A percentile compares a stretch with the other conserved stretches of the same genome.
Evolutionary conservation across 352 stramenopile species (phyloP).

Genomic region (Pythium aquatile): DNA sequence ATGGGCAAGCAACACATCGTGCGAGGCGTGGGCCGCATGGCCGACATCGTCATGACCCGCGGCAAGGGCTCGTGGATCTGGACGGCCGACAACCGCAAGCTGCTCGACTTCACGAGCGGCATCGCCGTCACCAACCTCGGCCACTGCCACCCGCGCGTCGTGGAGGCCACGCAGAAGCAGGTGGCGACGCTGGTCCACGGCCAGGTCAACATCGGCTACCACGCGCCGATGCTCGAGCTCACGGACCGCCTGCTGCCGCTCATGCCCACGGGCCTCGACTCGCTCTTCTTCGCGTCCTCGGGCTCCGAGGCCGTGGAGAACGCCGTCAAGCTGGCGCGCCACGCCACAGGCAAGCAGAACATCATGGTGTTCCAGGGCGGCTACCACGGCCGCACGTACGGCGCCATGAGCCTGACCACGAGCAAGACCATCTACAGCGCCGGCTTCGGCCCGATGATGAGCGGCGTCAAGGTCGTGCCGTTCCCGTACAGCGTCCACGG

Average conservation of each 20-base stretch:
- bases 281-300: slow-evolving; percentile 89
- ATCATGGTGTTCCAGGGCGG: slow-evolving; percentile 92
- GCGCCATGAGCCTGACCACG: slow-evolving; percentile 91
- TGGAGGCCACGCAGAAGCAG: slow-evolving; percentile 90
- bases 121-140: slow-evolving; percentile 93
- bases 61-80: slow-evolving; percentile 87
- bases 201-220: slow-evolving; percentile 92
- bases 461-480: slow-evolving; percentile 77
- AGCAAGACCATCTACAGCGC: slow-evolving; percentile 90
- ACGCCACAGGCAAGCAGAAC: slow-evolving; percentile 87
- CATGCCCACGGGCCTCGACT: slow-evolving; percentile 80
- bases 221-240: slow-evolving; percentile 91
- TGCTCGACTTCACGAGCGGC: slow-evolving; percentile 92
- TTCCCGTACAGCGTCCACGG: slow-evolving; percentile 89
- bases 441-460: slow-evolving; percentile 84
- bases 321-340: slow-evolving; percentile 90
- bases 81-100: slow-evolving; percentile 84
- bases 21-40: slow-evolving; percentile 81
- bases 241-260: slow-evolving; percentile 75
- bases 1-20: slow-evolving; percentile 76
- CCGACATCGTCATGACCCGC: slow-evolving; percentile 81
- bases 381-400: slow-evolving; percentile 91
- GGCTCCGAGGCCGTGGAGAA: slow-evolving; percentile 94
- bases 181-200: slow-evolving; percentile 85
- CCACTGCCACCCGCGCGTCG: slow-evolving; percentile 91